Base-by-base conservation (phyloP, 2,329 filamentous ascomycete species). In the Atkinsonella texensis region DNA sequence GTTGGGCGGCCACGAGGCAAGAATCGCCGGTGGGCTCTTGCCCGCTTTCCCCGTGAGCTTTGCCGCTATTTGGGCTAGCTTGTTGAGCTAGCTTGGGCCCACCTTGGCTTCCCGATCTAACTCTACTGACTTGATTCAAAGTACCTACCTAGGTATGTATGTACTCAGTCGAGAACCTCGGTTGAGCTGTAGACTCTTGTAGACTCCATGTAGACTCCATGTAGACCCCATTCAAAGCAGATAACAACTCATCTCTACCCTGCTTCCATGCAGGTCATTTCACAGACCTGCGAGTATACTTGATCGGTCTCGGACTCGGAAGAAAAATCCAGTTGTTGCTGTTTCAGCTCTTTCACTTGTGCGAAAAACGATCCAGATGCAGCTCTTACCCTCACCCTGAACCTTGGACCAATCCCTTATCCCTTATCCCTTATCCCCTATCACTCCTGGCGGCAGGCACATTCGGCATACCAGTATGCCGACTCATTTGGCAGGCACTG, bases 21-120 rank as follows among this genome's bases (percentile, higher is more conserved):
- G 41, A 43, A 28, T 49, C 48, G 33, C 48, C 28, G n/a, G 46
- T 41, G 23, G 31, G 32, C 39, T 48, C 45, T 28, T 48, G 50
- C 50, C 45, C 50, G 20, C 40, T 48, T 44, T 12, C 32, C 50
- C 18, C 39, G 43, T 35, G 46, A 46, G 46, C 47, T 53, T 53
- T 53, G 51, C 43, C 42, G 51, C 47, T 46, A 41, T 46, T 42
- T 33, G 40, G 46, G 42, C 44, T 39, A 18, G 6, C 20, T 15
- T 18, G 18, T 42, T 33, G 40, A 42, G 43, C 45, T 39, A 18
- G 6, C 20, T 18, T 44, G 51, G 23, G 40, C 49, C 46, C 51
- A 49, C 51, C 46, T 33, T 41, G 46, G 42, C 41, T 38, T 49
- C 20, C 17, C 33, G 15, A 44, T 52, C 39, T 11, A 52, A 46